phyloP scores from a whole-genome alignment of 2,329 filamentous ascomycete genomes.

The Onygena corvina region DNA sequence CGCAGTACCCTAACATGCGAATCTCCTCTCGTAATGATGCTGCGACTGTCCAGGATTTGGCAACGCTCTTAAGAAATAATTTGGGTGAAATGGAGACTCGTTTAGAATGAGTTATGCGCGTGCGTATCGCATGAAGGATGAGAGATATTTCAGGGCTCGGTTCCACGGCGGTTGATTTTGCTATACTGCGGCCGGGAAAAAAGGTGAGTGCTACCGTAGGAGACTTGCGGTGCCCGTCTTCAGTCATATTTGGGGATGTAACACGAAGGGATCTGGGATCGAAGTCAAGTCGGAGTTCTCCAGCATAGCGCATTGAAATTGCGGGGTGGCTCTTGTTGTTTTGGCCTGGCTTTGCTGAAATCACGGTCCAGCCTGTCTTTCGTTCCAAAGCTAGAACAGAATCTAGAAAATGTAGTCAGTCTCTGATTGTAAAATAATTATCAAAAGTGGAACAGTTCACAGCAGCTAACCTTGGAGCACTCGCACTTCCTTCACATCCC shows the following conservation, averaged over 20 bases:
- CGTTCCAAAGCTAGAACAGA: constrained; percentile 32
- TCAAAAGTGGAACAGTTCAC: background rate
- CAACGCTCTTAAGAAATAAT: constrained; percentile 31
- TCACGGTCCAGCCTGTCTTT: constrained; percentile 36
- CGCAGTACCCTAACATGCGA: constrained; percentile 34
- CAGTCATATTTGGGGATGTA: constrained; percentile 17
- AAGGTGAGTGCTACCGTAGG: constrained; percentile 27
- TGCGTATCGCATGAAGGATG: constrained; percentile 33
- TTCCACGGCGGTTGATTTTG: constrained; percentile 9
- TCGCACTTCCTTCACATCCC: constrained; percentile 70
- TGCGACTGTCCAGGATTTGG: constrained; percentile 33
- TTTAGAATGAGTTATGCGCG: constrained; percentile 26
- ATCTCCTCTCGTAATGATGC: constrained; percentile 33
- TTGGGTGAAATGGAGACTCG: constrained; percentile 28
- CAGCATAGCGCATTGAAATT: constrained; percentile 33
- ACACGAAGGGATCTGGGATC: constrained; percentile 29
- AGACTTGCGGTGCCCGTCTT: constrained; percentile 17
- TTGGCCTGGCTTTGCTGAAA: constrained; percentile 25
- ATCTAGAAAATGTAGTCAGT: constrained; percentile 17
- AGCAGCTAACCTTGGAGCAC: constrained; percentile 55
- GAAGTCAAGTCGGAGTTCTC: constrained; percentile 34
- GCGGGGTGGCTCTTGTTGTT: constrained; percentile 23
- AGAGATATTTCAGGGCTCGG: constrained; percentile 31
- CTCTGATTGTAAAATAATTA: background rate
- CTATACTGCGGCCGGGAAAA: constrained; percentile 16